phyloP scores from a whole-genome alignment of 768 basidiomycete species.

The Rhizopogon sp. region DNA sequence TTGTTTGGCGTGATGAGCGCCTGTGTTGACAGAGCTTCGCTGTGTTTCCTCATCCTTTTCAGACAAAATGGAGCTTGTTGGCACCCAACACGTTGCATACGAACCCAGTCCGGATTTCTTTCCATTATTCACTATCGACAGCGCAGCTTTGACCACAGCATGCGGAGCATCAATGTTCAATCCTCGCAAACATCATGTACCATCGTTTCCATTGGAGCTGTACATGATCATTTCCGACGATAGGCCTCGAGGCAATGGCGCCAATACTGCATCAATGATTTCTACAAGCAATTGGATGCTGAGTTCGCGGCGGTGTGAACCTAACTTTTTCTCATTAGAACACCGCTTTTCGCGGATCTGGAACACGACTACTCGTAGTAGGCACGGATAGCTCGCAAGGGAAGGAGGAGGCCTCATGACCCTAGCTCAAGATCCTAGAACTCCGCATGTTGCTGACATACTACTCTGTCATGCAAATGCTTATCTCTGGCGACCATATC shows the following conservation, averaged over 20 bases:
- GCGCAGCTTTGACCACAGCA: neutral
- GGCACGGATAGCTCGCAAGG: no score
- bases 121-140: neutral
- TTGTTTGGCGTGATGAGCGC: neutral
- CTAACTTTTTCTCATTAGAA: neutral
- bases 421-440: neutral
- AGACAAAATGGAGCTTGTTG: neutral
- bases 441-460: neutral
- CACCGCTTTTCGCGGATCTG: neutral
- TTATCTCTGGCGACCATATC: neutral
- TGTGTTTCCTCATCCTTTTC: neutral
- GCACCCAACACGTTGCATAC: neutral
- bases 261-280: no score
- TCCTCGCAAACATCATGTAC: neutral
- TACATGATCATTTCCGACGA: neutral
- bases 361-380: neutral
- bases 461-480: neutral
- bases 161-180: neutral
- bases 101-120: neutral
- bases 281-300: neutral
- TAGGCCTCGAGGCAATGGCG: neutral
- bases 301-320: neutral
- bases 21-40: neutral
- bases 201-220: neutral
- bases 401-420: no score